Percentiles rank a stretch among this genome's conserved stretches.
Conservation (phyloP, 257 asterid species). For the Solanum piurae region DNA sequence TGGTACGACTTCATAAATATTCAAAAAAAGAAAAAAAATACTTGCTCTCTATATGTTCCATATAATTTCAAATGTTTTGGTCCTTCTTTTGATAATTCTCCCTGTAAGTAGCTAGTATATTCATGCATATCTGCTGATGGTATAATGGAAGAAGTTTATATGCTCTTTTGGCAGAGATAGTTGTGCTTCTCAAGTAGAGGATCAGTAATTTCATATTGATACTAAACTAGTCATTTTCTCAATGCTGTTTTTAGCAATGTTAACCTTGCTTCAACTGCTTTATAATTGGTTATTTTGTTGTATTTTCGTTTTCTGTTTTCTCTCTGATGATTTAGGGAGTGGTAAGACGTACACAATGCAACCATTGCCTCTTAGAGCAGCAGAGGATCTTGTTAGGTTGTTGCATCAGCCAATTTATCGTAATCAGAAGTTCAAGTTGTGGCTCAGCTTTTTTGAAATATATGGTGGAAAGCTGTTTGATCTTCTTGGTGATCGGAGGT, state of each 20-base stretch:
- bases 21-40: background rate
- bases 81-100: background rate
- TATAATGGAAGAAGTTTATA: background rate
- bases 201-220: background rate
- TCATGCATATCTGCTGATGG: background rate
- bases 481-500: constrained; percentile 97
- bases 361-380: constrained; percentile 97
- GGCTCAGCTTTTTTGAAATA: constrained; percentile 99
- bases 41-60: background rate
- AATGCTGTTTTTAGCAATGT: background rate
- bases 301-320: background rate
- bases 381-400: constrained; percentile 84
- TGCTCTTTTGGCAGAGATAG: background rate
- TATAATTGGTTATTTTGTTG: background rate
- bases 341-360: constrained; percentile 99
- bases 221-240: background rate
- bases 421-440: constrained; percentile 89
- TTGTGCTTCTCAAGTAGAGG: background rate
- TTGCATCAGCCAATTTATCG: constrained; percentile 86
- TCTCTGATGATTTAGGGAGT: constrained; percentile 50
- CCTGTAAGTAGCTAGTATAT: background rate
- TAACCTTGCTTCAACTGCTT: background rate
- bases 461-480: constrained; percentile 96
- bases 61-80: background rate
- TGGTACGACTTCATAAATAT: background rate